These are phyloP conservation scores for Amphibolis antarctica DNA, from an alignment of 106 monocot genomes.

Conservation along the genomic window DNA sequence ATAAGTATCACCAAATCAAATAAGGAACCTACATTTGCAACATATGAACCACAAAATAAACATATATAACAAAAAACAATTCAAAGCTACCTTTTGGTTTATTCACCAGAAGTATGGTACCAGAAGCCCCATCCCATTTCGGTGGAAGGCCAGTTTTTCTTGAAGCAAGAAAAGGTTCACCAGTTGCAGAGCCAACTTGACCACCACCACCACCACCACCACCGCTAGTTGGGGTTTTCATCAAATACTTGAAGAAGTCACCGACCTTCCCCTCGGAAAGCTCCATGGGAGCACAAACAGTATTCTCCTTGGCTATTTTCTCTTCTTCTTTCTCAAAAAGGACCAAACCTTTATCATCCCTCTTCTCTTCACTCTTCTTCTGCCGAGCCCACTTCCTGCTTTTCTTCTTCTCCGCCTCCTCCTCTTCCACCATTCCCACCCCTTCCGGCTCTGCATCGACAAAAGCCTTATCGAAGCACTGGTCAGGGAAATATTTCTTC, in stretches of 20 bases:
- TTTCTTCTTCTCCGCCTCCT: background rate
- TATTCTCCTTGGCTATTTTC: conserved; percentile 5
- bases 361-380: conserved; percentile 15
- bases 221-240: conserved; percentile 38
- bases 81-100: conserved; percentile 82
- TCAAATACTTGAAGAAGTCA: conserved; percentile 80
- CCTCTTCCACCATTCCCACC: background rate
- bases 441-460: conserved; percentile 22
- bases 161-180: conserved; percentile 49
- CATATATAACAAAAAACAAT: background rate
- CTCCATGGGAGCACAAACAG: background rate
- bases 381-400: background rate
- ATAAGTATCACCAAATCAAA: too few relatives aligned
- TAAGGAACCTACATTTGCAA: too few relatives aligned
- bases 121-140: conserved; percentile 66
- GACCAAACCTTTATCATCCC: conserved; percentile 33
- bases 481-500: conserved; percentile 95
- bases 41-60: too few relatives aligned
- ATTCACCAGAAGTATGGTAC: conserved; percentile 82
- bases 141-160: conserved; percentile 69
- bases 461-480: conserved; percentile 87
- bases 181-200: background rate
- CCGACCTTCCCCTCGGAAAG: conserved; percentile 70
- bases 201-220: background rate
- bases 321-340: conserved; percentile 41